Percentiles rank a stretch among this genome's conserved stretches.
Conservation (phyloP, 345 rosid genomes). For the Sonneratia alba region DNA sequence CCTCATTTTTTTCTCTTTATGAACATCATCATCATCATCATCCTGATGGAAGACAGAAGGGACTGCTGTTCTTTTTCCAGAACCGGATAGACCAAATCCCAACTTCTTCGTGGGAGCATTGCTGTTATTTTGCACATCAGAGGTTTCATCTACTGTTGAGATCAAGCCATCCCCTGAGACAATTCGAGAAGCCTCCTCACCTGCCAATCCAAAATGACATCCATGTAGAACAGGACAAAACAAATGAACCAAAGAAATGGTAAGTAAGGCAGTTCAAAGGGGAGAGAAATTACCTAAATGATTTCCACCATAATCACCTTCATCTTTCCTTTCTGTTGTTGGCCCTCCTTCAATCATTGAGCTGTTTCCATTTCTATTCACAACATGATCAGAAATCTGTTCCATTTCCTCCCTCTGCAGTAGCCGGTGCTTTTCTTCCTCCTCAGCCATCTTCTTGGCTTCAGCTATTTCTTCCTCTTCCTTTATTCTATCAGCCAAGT, state of each 20-base stretch:
- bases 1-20: slow-evolving; percentile 81
- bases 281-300: slow-evolving; percentile 15
- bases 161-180: slow-evolving; percentile 45
- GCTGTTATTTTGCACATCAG: slow-evolving; percentile 40
- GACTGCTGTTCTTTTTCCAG: slow-evolving; percentile 80
- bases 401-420: slow-evolving; percentile 54
- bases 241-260: not conserved
- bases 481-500: slow-evolving; percentile 53
- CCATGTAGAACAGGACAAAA: slow-evolving; percentile 1
- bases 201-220: slow-evolving; percentile 17
- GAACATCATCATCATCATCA: slow-evolving; percentile 88
- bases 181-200: slow-evolving; percentile 43
- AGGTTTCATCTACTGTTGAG: slow-evolving; percentile 24
- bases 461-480: slow-evolving; percentile 83
- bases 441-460: slow-evolving; percentile 72
- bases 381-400: slow-evolving; percentile 36
- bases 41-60: slow-evolving; percentile 92
- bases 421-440: slow-evolving; percentile 45
- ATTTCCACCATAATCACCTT: slow-evolving; percentile 13
- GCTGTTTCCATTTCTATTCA: slow-evolving; percentile 35
- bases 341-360: slow-evolving; percentile 28
- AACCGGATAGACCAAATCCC: slow-evolving; percentile 96
- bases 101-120: slow-evolving; percentile 61
- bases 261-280: not conserved
- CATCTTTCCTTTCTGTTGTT: slow-evolving; percentile 26